A percentile compares a stretch with the other conserved stretches of the same genome.
Conservation (phyloP, 768 basidiomycete species). For the Tulasnella calospora region DNA sequence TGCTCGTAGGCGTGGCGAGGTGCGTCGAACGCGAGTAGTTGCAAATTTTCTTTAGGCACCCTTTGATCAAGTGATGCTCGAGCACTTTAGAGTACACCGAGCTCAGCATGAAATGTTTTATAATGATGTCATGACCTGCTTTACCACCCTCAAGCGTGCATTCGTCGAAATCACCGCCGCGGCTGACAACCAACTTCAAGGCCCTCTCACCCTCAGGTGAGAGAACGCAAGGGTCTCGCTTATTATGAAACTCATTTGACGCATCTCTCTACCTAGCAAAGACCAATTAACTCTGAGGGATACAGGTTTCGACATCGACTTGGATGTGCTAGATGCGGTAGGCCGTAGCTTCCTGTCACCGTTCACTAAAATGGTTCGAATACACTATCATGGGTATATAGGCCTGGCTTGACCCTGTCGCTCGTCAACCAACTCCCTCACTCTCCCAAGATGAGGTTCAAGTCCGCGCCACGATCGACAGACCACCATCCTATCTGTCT, state of each 20-base stretch:
- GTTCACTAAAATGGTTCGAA: neutral
- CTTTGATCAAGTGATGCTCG: neutral
- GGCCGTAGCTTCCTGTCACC: neutral
- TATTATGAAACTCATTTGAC: neutral
- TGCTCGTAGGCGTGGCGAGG: slow-evolving; percentile 88
- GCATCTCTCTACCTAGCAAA: slow-evolving; percentile 29
- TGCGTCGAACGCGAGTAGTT: slow-evolving; percentile 37
- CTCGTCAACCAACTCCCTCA: slow-evolving; percentile 11
- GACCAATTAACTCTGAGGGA: slow-evolving; percentile 33
- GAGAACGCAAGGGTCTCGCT: slow-evolving; percentile 41
- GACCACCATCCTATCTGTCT: slow-evolving; percentile 1
- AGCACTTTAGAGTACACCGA: slow-evolving; percentile 21
- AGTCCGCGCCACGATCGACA: neutral
- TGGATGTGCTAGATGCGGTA: slow-evolving; percentile 31
- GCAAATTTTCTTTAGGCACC: neutral
- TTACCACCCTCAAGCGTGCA: slow-evolving; percentile 70
- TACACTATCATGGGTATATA: neutral
- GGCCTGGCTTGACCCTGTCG: neutral
- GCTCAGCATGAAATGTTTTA: slow-evolving; percentile 75
- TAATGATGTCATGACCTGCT: slow-evolving; percentile 73
- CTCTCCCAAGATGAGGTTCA: neutral
- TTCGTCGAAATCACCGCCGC: slow-evolving; percentile 56
- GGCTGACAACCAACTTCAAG: slow-evolving; percentile 44
- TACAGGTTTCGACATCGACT: slow-evolving; percentile 31
- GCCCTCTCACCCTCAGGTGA: slow-evolving; percentile 50